phyloP scores from a whole-genome alignment of 2,329 filamentous ascomycete genomes.

The Botryotinia calthae region DNA sequence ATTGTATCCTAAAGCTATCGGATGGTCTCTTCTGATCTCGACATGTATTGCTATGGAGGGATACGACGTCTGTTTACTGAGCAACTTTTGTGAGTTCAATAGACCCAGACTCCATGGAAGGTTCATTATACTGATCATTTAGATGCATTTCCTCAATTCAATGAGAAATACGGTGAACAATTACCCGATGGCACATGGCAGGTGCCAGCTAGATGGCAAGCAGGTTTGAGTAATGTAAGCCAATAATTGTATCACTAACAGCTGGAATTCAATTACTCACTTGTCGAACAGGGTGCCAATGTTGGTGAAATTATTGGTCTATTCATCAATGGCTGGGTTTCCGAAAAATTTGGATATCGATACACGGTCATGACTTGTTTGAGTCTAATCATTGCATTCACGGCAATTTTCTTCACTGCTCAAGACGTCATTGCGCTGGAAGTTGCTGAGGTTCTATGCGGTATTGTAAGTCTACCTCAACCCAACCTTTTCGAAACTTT shows the following conservation, averaged over 20 bases:
- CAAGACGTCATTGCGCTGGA: slow-evolving; percentile 46
- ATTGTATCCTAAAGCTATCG: slow-evolving; percentile 32
- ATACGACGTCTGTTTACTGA: slow-evolving; percentile 41
- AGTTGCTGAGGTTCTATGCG: slow-evolving; percentile 48
- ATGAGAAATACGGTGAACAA: slow-evolving; percentile 37
- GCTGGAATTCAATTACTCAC: slow-evolving; percentile 2
- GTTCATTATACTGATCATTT: slow-evolving; percentile 33
- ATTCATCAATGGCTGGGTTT: slow-evolving; percentile 47
- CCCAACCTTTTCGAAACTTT: neutral
- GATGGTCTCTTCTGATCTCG: slow-evolving; percentile 42
- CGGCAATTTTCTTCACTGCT: slow-evolving; percentile 52
- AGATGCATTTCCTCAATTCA: slow-evolving; percentile 38
- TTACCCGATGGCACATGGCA: slow-evolving; percentile 23
- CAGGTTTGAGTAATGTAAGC: slow-evolving; percentile 33
- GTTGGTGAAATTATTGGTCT: slow-evolving; percentile 46
- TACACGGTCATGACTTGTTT: slow-evolving; percentile 35
- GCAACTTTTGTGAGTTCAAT: slow-evolving; percentile 38
- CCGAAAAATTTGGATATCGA: slow-evolving; percentile 46
- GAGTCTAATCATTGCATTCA: slow-evolving; percentile 43
- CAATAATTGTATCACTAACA: neutral
- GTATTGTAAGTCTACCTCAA: slow-evolving; percentile 30
- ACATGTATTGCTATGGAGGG: slow-evolving; percentile 45
- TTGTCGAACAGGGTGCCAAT: slow-evolving; percentile 26
- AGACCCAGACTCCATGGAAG: neutral
- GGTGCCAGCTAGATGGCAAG: slow-evolving; percentile 38